phyloP scores from a whole-genome alignment of 306 rosid species.

The Crotalaria pallida region DNA sequence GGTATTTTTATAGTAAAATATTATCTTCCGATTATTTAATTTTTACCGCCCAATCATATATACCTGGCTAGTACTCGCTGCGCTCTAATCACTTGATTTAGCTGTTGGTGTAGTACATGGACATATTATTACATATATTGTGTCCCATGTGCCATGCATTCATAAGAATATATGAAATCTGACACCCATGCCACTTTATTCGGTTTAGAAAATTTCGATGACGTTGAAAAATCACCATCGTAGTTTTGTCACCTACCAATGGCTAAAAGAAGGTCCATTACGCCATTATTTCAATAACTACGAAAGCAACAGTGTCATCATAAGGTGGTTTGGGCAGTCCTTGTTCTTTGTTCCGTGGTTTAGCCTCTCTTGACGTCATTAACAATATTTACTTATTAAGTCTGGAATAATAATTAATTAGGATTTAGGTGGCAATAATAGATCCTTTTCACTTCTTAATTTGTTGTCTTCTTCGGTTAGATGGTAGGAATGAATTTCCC shows the following conservation, averaged over 20 bases:
- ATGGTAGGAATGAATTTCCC: neutral
- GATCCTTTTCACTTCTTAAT: neutral
- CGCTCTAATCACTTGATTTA: neutral
- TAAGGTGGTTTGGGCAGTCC: slow-evolving; percentile 4
- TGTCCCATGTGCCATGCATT: slow-evolving; percentile 31
- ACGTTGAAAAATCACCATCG: slow-evolving; percentile 20
- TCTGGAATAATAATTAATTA: slow-evolving; percentile 9
- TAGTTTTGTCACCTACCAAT: neutral
- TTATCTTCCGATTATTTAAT: no score
- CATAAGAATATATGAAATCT: neutral
- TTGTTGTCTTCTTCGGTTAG: neutral
- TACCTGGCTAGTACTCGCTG: neutral
- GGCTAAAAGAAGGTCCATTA: slow-evolving; percentile 15
- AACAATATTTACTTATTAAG: neutral
- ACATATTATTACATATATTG: neutral
- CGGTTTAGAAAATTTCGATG: slow-evolving; percentile 16
- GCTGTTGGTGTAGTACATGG: neutral
- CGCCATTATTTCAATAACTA: slow-evolving; percentile 19
- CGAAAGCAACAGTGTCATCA: slow-evolving; percentile 7
- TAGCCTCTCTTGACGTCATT: neutral
- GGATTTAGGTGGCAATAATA: neutral
- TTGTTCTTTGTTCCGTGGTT: neutral
- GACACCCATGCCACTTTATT: slow-evolving; percentile 1
- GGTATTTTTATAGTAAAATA: no score
- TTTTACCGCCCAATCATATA: no score